Evolutionary conservation across 1,284 basidiomycete species (phyloP), one percentile per base, ranked within the genome.

Genomic region (Rhodofomes roseus): DNA sequence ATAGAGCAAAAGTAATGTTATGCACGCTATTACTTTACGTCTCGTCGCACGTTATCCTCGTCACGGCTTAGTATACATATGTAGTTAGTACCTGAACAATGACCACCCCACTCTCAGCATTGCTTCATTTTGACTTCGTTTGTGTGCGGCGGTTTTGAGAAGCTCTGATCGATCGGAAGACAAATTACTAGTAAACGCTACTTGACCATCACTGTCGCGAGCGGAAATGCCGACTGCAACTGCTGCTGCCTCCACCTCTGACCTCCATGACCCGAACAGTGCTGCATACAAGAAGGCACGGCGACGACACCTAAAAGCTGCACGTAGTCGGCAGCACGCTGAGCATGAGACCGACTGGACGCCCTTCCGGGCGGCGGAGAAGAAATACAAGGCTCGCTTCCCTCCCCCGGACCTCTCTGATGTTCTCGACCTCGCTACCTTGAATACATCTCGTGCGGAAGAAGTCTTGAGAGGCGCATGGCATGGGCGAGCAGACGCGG

Each of bases 381-480:
- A 93, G 72, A 81, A 77, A 55, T 93, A 82, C 78, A 93, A 91
- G 72, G 78, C 87, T 0, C 80, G 81, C 39, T 92, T 89, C 67
- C 89, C 90, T 12, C 88, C 87, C 2, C 89, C 87, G 2, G 85
- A 90, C 74, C 79, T 93, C 6, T 80, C 79, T 12, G 70, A 75
- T 53, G 87, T 89, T 5, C 77, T 93, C 3, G 90, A 93, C 72
- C 74, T 90, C 36, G 81, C 82, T 9, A 69, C 73, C 6, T 65
- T 81, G n/a, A 78, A 83, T 66, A 64, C 71, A 0, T 41, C 63
- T 9, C 71, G 82, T 56, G 61, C 64, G 3, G 65, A 71, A 14
- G 83, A 84, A 67, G 69, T 81, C 20, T 58, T 67, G 1, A 66
- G 66, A 8, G 81, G 81, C 7, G 69, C 74, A 6, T 87, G 85